Evolutionary conservation across 176 grass and related monocot species (phyloP).

Genomic region (Aechmea fasciata): DNA sequence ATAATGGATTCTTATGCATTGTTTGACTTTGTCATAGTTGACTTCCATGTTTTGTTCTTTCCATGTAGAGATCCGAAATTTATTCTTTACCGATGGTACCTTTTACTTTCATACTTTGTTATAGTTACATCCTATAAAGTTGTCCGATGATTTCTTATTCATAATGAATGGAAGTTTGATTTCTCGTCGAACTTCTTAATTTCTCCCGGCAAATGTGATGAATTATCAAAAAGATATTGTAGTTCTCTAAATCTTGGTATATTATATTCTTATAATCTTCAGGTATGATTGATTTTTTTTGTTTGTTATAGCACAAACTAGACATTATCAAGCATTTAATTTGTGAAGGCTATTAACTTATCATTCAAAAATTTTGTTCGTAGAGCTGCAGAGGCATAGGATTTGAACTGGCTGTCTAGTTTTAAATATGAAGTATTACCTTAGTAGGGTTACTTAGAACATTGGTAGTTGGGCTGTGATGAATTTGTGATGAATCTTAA

Average conservation of each 20-base stretch:
- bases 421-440: not conserved
- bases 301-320: too few relatives aligned
- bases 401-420: too few relatives aligned
- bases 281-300: too few relatives aligned
- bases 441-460: not conserved
- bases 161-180: too few relatives aligned
- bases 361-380: too few relatives aligned
- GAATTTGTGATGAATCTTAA: conserved; percentile 11
- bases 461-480: not conserved
- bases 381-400: too few relatives aligned
- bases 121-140: too few relatives aligned
- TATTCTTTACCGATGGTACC: not conserved
- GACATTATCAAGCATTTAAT: too few relatives aligned
- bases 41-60: not conserved
- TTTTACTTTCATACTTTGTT: too few relatives aligned
- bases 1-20: not conserved
- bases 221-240: not conserved
- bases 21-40: not conserved
- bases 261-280: too few relatives aligned
- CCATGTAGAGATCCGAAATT: not conserved
- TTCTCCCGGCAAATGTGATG: not conserved
- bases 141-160: too few relatives aligned
- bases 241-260: not conserved
- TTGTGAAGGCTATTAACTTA: too few relatives aligned
- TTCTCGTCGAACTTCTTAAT: not conserved